Conservation (phyloP, 805 yeast genomes). For the Teunomyces lycoperdinae region DNA sequence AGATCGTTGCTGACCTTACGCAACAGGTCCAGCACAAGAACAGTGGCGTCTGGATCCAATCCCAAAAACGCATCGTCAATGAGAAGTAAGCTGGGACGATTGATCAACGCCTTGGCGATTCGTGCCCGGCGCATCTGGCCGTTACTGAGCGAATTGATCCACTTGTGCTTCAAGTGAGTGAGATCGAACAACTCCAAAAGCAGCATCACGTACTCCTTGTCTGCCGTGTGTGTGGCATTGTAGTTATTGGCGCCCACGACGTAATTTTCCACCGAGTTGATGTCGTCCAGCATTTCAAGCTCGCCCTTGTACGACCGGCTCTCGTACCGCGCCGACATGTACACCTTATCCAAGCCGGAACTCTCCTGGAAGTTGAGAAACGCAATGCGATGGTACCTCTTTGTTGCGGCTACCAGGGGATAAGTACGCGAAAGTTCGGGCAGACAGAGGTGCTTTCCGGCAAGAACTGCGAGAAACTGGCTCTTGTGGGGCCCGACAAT, state of each 20-base stretch:
- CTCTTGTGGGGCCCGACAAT: conserved; percentile 47
- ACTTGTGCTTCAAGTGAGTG: conserved; percentile 57
- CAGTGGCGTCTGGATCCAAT: conserved; percentile 71
- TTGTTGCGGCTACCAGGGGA: conserved; percentile 41
- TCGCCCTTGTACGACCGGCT: conserved; percentile 69
- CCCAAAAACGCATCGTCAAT: conserved; percentile 94
- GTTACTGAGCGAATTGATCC: conserved; percentile 86
- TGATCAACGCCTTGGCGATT: conserved; percentile 69
- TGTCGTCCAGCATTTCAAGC: conserved; percentile 54
- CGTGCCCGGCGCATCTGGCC: conserved; percentile 94
- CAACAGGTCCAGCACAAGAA: conserved; percentile 56
- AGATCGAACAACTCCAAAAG: conserved; percentile 54
- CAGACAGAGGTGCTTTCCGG: conserved; percentile 50
- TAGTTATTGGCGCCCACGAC: conserved; percentile 59
- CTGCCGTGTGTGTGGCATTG: conserved; percentile 29
- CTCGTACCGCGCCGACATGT: conserved; percentile 87
- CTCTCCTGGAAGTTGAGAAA: conserved; percentile 34
- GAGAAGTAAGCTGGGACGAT: conserved; percentile 61
- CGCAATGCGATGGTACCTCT: conserved; percentile 29
- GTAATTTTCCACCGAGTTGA: conserved; percentile 51
- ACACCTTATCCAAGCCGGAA: conserved; percentile 50
- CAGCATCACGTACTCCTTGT: conserved; percentile 29
- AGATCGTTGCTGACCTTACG: conserved; percentile 25
- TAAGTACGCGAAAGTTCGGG: conserved; percentile 56
- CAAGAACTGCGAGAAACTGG: conserved; percentile 51